Conservation (phyloP, 2,329 filamentous ascomycete genomes). For the Juglanconis oblonga region DNA sequence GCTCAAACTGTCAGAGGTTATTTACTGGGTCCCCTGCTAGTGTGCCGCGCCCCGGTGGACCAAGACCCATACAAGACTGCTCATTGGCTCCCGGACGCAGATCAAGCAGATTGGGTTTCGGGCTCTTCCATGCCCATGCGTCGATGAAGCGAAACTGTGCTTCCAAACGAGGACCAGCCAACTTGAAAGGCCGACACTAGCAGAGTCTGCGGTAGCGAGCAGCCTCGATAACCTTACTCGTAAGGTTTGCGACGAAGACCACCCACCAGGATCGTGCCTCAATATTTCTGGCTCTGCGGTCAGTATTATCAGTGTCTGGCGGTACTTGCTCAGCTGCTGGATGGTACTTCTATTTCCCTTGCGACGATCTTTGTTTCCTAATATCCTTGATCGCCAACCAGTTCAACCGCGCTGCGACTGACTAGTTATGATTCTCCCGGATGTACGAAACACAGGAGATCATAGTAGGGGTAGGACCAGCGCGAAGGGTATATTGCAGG, state of each 20-base stretch:
- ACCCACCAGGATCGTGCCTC: not conserved
- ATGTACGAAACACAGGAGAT: constrained; percentile 13
- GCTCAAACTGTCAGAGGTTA: constrained; percentile 26
- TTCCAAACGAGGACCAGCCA: constrained; percentile 1
- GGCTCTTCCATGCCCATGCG: constrained; percentile 24
- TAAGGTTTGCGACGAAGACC: not conserved
- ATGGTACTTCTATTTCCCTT: constrained; percentile 1
- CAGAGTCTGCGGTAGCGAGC: not conserved
- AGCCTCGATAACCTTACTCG: not conserved
- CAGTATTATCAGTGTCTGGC: not conserved
- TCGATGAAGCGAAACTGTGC: constrained; percentile 36
- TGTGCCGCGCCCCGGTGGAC: constrained; percentile 23
- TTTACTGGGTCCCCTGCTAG: constrained; percentile 19
- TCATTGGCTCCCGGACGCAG: constrained; percentile 18
- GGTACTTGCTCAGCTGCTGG: not conserved
- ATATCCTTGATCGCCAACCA: constrained; percentile 1
- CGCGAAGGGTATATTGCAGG: not conserved
- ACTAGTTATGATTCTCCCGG: constrained; percentile 5
- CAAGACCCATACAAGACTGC: not conserved
- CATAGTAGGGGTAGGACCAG: not conserved
- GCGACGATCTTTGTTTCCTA: constrained; percentile 12
- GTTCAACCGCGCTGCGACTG: not conserved
- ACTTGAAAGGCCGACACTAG: not conserved
- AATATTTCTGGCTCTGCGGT: not conserved
- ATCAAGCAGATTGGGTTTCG: constrained; percentile 38